phyloP scores from a whole-genome alignment of 2,329 filamentous ascomycete species.

The Colletotrichum cereale region DNA sequence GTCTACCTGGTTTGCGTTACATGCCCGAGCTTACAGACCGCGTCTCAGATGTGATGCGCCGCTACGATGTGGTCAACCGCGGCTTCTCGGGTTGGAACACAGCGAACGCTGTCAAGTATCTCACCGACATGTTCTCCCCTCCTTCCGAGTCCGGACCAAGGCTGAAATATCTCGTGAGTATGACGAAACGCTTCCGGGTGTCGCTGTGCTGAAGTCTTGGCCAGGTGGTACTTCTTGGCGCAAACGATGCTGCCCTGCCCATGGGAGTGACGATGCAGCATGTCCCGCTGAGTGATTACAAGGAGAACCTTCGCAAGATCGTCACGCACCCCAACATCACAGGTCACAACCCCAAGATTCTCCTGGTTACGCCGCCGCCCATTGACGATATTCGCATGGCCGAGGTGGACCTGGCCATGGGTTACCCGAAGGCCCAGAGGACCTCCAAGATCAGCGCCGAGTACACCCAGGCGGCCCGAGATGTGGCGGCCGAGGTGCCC shows the following conservation, averaged over 20 bases:
- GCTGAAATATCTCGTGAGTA: constrained; percentile 75
- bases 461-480: constrained; percentile 72
- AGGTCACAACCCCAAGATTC: constrained; percentile 78
- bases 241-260: constrained; percentile 86
- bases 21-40: constrained; percentile 42
- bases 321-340: constrained; percentile 77
- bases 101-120: constrained; percentile 75
- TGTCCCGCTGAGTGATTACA: constrained; percentile 81
- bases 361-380: constrained; percentile 86
- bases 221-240: constrained; percentile 80
- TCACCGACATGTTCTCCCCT: constrained; percentile 79
- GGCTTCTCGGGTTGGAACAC: constrained; percentile 92
- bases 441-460: constrained; percentile 62
- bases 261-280: constrained; percentile 76
- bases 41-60: constrained; percentile 75
- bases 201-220: not conserved
- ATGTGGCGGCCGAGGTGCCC: constrained; percentile 76
- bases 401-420: constrained; percentile 58
- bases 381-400: constrained; percentile 79
- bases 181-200: not conserved
- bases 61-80: constrained; percentile 88
- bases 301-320: constrained; percentile 78
- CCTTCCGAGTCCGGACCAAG: constrained; percentile 67
- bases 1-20: constrained; percentile 68
- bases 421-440: constrained; percentile 58